A percentile compares a stretch with the other conserved stretches of the same genome.
phyloP scores from a whole-genome alignment of 73 alveolate genomes.

The Urostyla sp. region DNA sequence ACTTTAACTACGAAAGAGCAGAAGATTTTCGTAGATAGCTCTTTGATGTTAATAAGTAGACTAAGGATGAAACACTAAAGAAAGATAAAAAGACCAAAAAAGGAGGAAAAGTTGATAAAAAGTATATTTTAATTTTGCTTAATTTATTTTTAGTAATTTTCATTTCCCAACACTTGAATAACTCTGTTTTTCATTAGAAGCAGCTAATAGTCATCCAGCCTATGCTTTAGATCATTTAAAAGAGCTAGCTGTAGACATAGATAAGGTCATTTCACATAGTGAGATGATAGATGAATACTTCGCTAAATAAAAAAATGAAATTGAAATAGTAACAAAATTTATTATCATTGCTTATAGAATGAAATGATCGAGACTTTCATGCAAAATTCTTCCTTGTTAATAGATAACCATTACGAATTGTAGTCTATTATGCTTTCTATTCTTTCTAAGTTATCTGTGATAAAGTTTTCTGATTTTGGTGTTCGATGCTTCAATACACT shows the following conservation, averaged over 20 bases:
- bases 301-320: constrained; percentile 21
- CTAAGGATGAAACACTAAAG: constrained; percentile 39
- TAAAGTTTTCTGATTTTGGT: constrained; percentile 66
- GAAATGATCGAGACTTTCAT: constrained; percentile 58
- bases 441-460: constrained; percentile 43
- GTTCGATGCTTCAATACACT: constrained; percentile 57
- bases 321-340: constrained; percentile 36
- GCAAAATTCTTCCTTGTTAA: constrained; percentile 51
- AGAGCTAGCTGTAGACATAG: constrained; percentile 69
- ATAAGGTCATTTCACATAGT: constrained; percentile 51
- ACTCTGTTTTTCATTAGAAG: constrained; percentile 53
- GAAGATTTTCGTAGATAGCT: constrained; percentile 51
- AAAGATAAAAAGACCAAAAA: constrained; percentile 12
- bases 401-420: constrained; percentile 50
- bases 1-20: constrained; percentile 57
- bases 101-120: constrained; percentile 6
- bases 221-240: constrained; percentile 49
- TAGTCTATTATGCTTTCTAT: constrained; percentile 48
- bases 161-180: constrained; percentile 55
- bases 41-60: constrained; percentile 50
- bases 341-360: not conserved
- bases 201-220: constrained; percentile 70
- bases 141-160: not conserved
- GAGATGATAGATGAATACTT: constrained; percentile 54
- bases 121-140: not conserved